These are phyloP conservation scores for Fusarium miscanthi DNA, from an alignment of 2,329 filamentous ascomycete species.

Conservation along the genomic window DNA sequence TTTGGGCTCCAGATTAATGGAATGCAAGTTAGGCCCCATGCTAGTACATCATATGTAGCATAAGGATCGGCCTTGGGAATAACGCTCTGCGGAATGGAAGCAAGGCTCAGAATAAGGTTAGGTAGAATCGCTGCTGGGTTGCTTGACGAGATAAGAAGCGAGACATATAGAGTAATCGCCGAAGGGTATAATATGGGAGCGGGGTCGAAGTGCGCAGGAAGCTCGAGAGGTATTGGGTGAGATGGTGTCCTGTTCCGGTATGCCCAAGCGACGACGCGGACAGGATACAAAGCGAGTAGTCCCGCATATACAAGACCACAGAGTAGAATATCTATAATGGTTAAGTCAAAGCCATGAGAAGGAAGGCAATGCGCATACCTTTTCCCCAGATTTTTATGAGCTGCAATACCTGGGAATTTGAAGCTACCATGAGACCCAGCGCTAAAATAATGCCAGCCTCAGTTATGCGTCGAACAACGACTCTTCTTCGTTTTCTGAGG, in stretches of 20 bases:
- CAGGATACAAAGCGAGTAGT: constrained; percentile 66
- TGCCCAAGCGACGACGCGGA: constrained; percentile 66
- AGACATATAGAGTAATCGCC: constrained; percentile 78
- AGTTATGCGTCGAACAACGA: constrained; percentile 62
- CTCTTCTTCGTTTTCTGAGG: constrained; percentile 59
- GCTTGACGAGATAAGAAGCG: constrained; percentile 75
- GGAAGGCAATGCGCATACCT: constrained; percentile 53
- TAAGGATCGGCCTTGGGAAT: constrained; percentile 72
- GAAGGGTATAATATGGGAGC: constrained; percentile 91
- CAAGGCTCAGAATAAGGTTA: constrained; percentile 84
- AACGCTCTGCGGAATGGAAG: constrained; percentile 77
- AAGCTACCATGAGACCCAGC: constrained; percentile 60
- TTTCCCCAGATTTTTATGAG: constrained; percentile 59
- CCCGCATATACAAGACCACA: constrained; percentile 51
- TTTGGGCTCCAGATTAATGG: constrained; percentile 63
- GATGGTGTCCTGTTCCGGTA: constrained; percentile 54
- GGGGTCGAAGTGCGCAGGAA: constrained; percentile 87
- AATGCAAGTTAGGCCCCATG: constrained; percentile 81
- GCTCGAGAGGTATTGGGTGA: constrained; percentile 55
- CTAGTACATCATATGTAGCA: constrained; percentile 72
- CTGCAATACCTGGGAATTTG: constrained; percentile 59
- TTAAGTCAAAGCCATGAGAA: neutral
- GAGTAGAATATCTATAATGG: constrained; percentile 56
- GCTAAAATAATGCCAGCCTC: constrained; percentile 64
- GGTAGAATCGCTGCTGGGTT: constrained; percentile 73